phyloP scores from a whole-genome alignment of 805 yeast species.

The Brettanomyces naardenensis region DNA sequence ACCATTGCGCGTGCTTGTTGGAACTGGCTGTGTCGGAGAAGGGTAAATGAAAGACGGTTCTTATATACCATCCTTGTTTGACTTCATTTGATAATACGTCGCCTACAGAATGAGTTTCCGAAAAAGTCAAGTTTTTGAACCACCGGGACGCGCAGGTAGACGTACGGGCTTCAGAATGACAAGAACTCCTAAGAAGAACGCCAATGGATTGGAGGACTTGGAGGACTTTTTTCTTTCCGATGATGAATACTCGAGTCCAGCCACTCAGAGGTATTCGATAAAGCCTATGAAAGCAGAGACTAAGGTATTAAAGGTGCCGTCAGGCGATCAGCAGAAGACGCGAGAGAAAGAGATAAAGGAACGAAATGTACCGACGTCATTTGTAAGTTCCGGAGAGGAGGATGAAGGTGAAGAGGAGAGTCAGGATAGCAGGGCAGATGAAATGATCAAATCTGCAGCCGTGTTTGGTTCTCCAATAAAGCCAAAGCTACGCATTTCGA shows the following conservation, averaged over 20 bases:
- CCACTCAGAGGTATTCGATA: not conserved
- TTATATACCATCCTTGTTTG: no score
- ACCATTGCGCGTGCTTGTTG: no score
- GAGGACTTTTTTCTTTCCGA: constrained; percentile 53
- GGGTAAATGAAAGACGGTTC: no score
- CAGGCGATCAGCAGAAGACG: not conserved
- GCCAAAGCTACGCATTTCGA: constrained; percentile 2
- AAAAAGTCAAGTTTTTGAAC: constrained; percentile 32
- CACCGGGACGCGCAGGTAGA: constrained; percentile 52
- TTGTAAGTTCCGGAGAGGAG: constrained; percentile 1
- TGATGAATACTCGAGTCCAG: constrained; percentile 33
- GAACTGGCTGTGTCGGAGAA: no score
- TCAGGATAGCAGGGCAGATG: constrained; percentile 22
- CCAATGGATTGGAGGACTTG: constrained; percentile 58
- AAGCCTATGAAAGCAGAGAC: not conserved
- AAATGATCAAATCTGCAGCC: constrained; percentile 22
- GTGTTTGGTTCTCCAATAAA: constrained; percentile 24
- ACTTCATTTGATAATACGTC: no score
- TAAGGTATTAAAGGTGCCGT: not conserved
- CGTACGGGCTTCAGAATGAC: constrained; percentile 46
- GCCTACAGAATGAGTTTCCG: constrained; percentile 19
- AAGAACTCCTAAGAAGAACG: constrained; percentile 38
- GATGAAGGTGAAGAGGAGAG: constrained; percentile 7
- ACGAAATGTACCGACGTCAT: not conserved
- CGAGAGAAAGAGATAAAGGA: no score